Conservation (phyloP, 2,329 filamentous ascomycete genomes). For the Ascochyta koolunga region DNA sequence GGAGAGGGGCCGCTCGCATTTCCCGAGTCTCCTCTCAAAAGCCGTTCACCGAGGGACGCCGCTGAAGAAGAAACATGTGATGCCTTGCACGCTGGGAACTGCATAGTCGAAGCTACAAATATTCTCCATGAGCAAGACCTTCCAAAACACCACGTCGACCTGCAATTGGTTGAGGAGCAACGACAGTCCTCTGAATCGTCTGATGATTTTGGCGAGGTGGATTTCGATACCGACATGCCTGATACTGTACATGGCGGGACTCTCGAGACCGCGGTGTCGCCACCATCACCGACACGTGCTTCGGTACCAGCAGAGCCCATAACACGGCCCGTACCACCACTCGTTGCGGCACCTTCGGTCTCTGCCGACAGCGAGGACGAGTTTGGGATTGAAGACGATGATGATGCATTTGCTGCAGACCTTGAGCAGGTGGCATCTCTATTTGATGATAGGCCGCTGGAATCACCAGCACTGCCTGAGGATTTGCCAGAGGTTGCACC, state of each 20-base stretch:
- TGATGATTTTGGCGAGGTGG: conserved; percentile 45
- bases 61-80: conserved; percentile 11
- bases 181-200: conserved; percentile 32
- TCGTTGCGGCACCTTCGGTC: neutral
- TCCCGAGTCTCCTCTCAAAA: conserved; percentile 40
- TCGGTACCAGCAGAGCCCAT: conserved; percentile 16
- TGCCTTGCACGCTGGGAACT: conserved; percentile 11
- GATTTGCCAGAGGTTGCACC: conserved; percentile 8
- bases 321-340: neutral
- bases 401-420: conserved; percentile 61
- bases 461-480: conserved; percentile 14
- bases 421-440: conserved; percentile 63
- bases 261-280: conserved; percentile 27
- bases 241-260: conserved; percentile 23
- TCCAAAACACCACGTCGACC: conserved; percentile 4
- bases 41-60: conserved; percentile 19
- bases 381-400: conserved; percentile 54
- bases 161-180: conserved; percentile 6
- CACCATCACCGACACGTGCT: conserved; percentile 8
- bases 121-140: conserved; percentile 1
- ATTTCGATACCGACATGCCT: conserved; percentile 45
- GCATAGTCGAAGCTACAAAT: conserved; percentile 3
- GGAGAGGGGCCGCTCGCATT: conserved; percentile 24
- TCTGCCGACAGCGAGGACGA: conserved; percentile 49
- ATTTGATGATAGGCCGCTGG: conserved; percentile 55